phyloP scores from a whole-genome alignment of 2,329 filamentous ascomycete genomes.

The Aureobasidium melanogenum region DNA sequence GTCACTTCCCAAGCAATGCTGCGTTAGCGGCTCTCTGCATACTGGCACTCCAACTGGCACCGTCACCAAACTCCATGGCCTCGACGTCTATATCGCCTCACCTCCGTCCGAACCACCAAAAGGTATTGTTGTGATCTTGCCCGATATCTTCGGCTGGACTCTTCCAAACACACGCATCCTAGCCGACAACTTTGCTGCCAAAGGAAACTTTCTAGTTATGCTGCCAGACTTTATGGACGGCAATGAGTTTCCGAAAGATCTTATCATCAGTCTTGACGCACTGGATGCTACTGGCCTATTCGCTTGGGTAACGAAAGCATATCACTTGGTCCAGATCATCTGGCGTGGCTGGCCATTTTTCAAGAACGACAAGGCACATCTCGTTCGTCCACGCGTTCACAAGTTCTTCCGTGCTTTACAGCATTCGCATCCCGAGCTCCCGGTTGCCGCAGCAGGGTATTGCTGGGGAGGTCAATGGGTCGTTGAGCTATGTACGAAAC shows the following conservation, averaged over 20 bases:
- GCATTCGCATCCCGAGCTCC: slow-evolving; percentile 21
- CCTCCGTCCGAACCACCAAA: slow-evolving; percentile 24
- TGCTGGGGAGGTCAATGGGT: slow-evolving; percentile 29
- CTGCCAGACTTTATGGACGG: slow-evolving; percentile 31
- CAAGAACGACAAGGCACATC: slow-evolving; percentile 17
- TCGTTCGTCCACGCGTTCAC: slow-evolving; percentile 23
- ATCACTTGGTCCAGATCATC: slow-evolving; percentile 20
- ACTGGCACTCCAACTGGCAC: slow-evolving; percentile 28
- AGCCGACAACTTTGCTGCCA: slow-evolving; percentile 28
- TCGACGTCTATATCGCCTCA: slow-evolving; percentile 30
- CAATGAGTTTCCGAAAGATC: slow-evolving; percentile 18
- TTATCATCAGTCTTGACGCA: slow-evolving; percentile 24
- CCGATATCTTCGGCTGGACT: slow-evolving; percentile 30
- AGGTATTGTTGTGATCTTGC: slow-evolving; percentile 30
- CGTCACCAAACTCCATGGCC: slow-evolving; percentile 26
- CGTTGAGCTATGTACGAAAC: slow-evolving; percentile 24
- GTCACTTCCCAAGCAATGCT: slow-evolving; percentile 23
- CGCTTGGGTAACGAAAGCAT: slow-evolving; percentile 24
- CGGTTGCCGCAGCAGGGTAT: slow-evolving; percentile 28
- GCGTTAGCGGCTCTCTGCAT: slow-evolving; percentile 29
- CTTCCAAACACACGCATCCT: slow-evolving; percentile 30
- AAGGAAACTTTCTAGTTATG: slow-evolving; percentile 23
- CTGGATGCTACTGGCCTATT: slow-evolving; percentile 22
- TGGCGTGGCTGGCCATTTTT: slow-evolving; percentile 23
- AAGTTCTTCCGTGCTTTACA: slow-evolving; percentile 22